Evolutionary conservation across 2,329 filamentous ascomycete genomes (phyloP).

Genomic region (Exophiala oligosperma): DNA sequence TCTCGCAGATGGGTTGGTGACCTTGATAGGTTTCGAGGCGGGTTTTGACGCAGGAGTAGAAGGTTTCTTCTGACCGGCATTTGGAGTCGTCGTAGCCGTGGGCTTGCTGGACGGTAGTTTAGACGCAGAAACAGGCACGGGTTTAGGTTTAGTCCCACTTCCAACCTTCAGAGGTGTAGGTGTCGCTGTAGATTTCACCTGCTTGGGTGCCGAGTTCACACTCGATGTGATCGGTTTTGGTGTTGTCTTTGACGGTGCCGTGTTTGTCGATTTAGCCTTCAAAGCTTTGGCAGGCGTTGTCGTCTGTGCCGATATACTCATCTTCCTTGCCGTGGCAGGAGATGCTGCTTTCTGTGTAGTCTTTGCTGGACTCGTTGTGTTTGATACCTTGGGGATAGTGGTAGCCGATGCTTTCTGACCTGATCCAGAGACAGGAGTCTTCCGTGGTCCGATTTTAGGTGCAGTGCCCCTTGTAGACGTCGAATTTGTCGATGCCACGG

Average conservation of each 20-base stretch:
- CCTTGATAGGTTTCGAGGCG: not conserved
- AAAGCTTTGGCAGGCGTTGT: not conserved
- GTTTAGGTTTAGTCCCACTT: too few relatives aligned
- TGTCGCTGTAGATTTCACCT: not conserved
- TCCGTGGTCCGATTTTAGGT: not conserved
- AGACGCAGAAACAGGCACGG: too few relatives aligned
- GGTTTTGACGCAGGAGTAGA: not conserved
- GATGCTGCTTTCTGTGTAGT: not conserved
- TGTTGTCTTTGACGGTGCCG: not conserved
- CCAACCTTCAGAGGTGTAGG: too few relatives aligned
- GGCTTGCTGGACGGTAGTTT: too few relatives aligned
- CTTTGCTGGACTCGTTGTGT: not conserved
- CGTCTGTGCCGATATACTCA: not conserved
- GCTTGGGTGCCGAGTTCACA: not conserved
- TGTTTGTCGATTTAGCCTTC: not conserved
- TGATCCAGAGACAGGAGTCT: not conserved
- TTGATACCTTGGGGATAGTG: not conserved
- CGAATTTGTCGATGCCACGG: constrained; percentile 19
- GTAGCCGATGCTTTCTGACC: not conserved
- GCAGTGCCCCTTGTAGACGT: constrained; percentile 1
- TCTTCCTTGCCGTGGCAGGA: constrained; percentile 4
- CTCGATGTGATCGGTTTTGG: not conserved
- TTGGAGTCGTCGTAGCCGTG: too few relatives aligned
- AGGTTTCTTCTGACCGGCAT: too few relatives aligned
- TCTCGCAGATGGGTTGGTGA: not conserved